These are phyloP conservation scores for Elsinoe arachidis DNA, from an alignment of 2,329 filamentous ascomycete species.

Conservation along the genomic window DNA sequence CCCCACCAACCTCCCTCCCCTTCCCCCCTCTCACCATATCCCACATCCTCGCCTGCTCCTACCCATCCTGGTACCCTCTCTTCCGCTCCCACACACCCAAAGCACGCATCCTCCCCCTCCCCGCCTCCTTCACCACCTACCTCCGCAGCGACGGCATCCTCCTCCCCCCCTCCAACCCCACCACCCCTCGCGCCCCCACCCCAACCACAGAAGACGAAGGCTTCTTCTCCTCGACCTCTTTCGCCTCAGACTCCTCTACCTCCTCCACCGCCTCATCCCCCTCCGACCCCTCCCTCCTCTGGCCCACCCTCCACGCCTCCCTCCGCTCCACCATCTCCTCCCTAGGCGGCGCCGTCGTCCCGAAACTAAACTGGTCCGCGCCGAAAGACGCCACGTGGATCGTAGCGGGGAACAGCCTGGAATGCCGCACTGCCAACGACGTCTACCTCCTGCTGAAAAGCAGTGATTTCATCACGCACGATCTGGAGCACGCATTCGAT, in stretches of 20 bases:
- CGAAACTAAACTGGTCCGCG: slow-evolving; percentile 95
- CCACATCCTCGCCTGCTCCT: slow-evolving; percentile 91
- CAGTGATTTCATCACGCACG: slow-evolving; percentile 89
- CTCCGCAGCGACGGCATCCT: slow-evolving; percentile 88
- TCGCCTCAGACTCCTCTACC: slow-evolving; percentile 37
- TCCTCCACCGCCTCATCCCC: slow-evolving; percentile 44
- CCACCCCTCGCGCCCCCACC: slow-evolving; percentile 30
- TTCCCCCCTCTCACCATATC: slow-evolving; percentile 79
- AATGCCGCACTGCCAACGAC: slow-evolving; percentile 81
- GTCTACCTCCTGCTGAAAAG: slow-evolving; percentile 90
- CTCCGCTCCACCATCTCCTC: slow-evolving; percentile 72
- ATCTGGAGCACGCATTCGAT: slow-evolving; percentile 87
- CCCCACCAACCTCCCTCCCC: slow-evolving; percentile 36
- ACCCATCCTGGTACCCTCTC: slow-evolving; percentile 75
- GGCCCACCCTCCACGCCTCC: slow-evolving; percentile 63
- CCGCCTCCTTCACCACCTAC: slow-evolving; percentile 69
- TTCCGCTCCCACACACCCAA: slow-evolving; percentile 66
- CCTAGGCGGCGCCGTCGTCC: slow-evolving; percentile 76
- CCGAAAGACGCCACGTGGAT: slow-evolving; percentile 97
- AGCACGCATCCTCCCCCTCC: slow-evolving; percentile 73
- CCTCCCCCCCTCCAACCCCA: slow-evolving; percentile 61
- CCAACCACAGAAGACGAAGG: slow-evolving; percentile 46
- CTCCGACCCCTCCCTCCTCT: slow-evolving; percentile 52
- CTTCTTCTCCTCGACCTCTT: slow-evolving; percentile 36
- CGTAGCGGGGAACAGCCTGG: slow-evolving; percentile 75